Percentiles rank a stretch among this genome's conserved stretches.
These are phyloP conservation scores for Melanopsichium pennsylvanicum DNA, from an alignment of 1,284 basidiomycete species.

Conservation along the genomic window DNA sequence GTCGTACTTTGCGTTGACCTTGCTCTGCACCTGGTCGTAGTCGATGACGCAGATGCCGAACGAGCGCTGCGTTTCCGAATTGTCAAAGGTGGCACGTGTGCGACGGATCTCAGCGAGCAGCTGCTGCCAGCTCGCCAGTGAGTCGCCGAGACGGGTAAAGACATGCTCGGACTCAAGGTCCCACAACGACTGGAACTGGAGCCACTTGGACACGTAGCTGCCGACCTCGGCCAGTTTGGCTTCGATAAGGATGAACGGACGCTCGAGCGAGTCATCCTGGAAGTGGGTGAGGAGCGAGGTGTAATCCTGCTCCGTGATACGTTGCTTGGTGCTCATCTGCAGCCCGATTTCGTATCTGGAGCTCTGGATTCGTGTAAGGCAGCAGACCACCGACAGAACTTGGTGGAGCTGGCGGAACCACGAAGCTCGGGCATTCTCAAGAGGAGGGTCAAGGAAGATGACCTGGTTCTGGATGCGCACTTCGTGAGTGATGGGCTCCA, in stretches of 20 bases:
- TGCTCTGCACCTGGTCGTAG: constrained; percentile 95
- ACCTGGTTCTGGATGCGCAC: constrained; percentile 98
- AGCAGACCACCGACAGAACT: constrained; percentile 80
- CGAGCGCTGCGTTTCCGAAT: constrained; percentile 86
- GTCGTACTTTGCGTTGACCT: constrained; percentile 98
- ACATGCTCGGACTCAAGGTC: constrained; percentile 96
- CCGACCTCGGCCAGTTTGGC: constrained; percentile 83
- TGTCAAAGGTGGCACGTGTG: constrained; percentile 93
- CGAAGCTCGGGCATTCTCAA: constrained; percentile 87
- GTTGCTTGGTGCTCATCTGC: constrained; percentile 46
- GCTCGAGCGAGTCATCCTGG: constrained; percentile 75
- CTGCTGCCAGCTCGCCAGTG: constrained; percentile 88
- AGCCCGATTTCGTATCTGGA: constrained; percentile 86
- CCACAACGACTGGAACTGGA: constrained; percentile 98
- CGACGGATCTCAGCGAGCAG: constrained; percentile 95
- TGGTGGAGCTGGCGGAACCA: constrained; percentile 93
- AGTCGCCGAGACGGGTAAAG: constrained; percentile 91
- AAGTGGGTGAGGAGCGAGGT: constrained; percentile 82
- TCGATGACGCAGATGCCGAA: constrained; percentile 92
- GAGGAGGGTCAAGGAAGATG: constrained; percentile 96
- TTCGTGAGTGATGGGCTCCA: constrained; percentile 75
- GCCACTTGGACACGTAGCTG: constrained; percentile 94
- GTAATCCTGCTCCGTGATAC: constrained; percentile 68
- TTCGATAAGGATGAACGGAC: constrained; percentile 87
- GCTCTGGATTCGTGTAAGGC: constrained; percentile 85